Conservation (phyloP, 2,329 filamentous ascomycete species). For the Fusarium tuaranense region DNA sequence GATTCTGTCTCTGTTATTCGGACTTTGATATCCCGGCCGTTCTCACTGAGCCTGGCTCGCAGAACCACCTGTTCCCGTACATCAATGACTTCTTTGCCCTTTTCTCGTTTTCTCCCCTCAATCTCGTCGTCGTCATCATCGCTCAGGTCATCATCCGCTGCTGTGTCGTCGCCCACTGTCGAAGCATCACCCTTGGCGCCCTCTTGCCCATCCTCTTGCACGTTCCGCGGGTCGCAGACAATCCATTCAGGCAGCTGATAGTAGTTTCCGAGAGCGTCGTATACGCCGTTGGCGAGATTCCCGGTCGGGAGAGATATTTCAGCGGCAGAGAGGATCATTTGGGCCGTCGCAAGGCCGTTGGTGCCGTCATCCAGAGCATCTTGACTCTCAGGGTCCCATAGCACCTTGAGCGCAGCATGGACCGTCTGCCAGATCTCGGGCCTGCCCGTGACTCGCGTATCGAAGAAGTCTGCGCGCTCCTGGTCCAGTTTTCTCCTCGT, state of each 20-base stretch:
- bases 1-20: constrained; percentile 69
- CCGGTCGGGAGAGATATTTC: constrained; percentile 82
- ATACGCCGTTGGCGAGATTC: constrained; percentile 77
- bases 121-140: constrained; percentile 51
- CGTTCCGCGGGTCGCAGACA: constrained; percentile 73
- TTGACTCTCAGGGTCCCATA: constrained; percentile 69
- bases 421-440: constrained; percentile 85
- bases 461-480: constrained; percentile 88
- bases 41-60: constrained; percentile 74
- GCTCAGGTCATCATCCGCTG: constrained; percentile 56
- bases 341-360: constrained; percentile 73
- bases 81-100: constrained; percentile 68
- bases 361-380: constrained; percentile 51
- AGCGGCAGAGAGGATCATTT: constrained; percentile 82
- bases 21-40: constrained; percentile 72
- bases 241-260: constrained; percentile 78
- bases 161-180: constrained; percentile 50
- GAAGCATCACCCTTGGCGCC: constrained; percentile 51
- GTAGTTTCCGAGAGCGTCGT: constrained; percentile 76
- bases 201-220: constrained; percentile 53
- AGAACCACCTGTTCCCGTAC: constrained; percentile 68
- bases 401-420: constrained; percentile 72
- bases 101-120: constrained; percentile 63
- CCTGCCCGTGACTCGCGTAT: constrained; percentile 84
- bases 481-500: constrained; percentile 74